Evolutionary conservation across 805 yeast species (phyloP), one percentile per base, ranked within the genome.

Genomic region (Saccharomycopsis lassenensis): DNA sequence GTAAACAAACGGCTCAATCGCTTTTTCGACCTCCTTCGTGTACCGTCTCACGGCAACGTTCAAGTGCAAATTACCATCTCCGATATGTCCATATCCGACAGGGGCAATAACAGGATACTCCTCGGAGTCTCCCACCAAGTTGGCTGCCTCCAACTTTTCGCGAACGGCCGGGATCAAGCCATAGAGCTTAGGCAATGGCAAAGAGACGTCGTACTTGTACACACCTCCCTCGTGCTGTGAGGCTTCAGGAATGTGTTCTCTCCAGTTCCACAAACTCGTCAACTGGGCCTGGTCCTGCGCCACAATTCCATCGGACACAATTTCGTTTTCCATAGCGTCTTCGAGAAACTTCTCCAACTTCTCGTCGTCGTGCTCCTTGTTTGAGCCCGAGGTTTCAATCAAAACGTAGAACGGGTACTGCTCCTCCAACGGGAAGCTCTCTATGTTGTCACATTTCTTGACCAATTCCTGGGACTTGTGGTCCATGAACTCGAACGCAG

Each of bases 31-130:
- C 19, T 67, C 71, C 55, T 82, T 78, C 45, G 67, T 67, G 59
- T 91, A 91, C 50, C 74, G 70, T 57, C 95, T 73, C 12, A 86
- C 94, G 29, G 93, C 79, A 35, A 91, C 93, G 54, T 91, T 91
- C 53, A 91, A 71, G 57, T 91, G 98, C 51, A 91, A 64, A 59
- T 91, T 91, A 36, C 98, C 97, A 55, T 91, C 98, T 39, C 98
- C 98, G 50, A 91, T 71, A 53, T 91, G 98, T n/a, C 98, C 98
- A 52, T 89, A 91, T 0, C 98, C 98, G 46, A 89, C 77, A 7
- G 93, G 94, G 43, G 74, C 79, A 36, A 84, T 77, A 2, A 83
- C 96, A 2, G 96, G 95, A 55, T 67, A 69, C 3, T 68, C 64
- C 28, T 71, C 79, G 23, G 75, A 72, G 31, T 68, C 73, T 36